phyloP scores from a whole-genome alignment of 768 basidiomycete genomes.

The Lentinula guzmanii region DNA sequence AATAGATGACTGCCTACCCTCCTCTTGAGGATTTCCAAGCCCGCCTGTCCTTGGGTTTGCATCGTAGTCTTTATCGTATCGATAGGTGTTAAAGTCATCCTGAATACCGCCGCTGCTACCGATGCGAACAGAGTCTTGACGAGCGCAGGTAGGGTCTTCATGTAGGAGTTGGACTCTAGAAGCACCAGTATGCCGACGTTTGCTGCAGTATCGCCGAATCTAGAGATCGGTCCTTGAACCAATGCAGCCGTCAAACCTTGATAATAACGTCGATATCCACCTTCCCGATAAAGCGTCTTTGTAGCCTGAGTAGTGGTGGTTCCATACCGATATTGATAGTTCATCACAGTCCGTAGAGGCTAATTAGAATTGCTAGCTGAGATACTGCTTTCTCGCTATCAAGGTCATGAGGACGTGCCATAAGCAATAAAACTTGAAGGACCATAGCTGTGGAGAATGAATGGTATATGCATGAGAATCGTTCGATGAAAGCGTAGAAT shows the following conservation, averaged over 20 bases:
- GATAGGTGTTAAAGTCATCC: conserved; percentile 89
- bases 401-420: conserved; percentile 37
- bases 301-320: conserved; percentile 62
- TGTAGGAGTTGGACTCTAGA: conserved; percentile 67
- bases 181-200: conserved; percentile 90
- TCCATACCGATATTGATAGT: conserved; percentile 93
- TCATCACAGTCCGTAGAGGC: conserved; percentile 97
- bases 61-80: conserved; percentile 95
- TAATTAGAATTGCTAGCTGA: conserved; percentile 17
- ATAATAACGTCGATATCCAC: conserved; percentile 82
- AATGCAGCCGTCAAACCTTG: conserved; percentile 83
- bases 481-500: not conserved
- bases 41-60: conserved; percentile 81
- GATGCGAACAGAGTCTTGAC: conserved; percentile 79
- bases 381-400: not conserved
- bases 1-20: conserved; percentile 40
- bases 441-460: conserved; percentile 73
- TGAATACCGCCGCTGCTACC: conserved; percentile 73
- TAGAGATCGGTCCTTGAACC: conserved; percentile 74
- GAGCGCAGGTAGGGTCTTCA: conserved; percentile 53
- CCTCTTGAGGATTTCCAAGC: conserved; percentile 56
- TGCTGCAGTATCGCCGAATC: conserved; percentile 95
- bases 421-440: conserved; percentile 84
- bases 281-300: conserved; percentile 66
- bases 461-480: not conserved